Evolutionary conservation across 352 stramenopile species (phyloP).

Genomic region (Phytophthora pinifolia): DNA sequence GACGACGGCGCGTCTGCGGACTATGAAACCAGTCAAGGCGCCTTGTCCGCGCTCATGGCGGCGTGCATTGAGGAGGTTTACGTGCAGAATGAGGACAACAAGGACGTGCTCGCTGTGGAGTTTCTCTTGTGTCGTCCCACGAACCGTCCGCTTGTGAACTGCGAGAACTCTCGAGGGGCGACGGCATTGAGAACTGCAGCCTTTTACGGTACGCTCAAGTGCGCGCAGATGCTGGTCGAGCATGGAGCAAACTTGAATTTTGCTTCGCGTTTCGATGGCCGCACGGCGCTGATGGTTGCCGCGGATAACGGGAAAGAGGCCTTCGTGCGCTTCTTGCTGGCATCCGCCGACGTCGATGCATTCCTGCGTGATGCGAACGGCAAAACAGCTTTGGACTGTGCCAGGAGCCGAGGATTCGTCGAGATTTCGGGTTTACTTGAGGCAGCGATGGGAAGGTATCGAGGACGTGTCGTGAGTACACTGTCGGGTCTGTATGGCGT

Average conservation of each 20-base stretch:
- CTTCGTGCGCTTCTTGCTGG: slow-evolving; percentile 61
- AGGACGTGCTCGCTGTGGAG: slow-evolving; percentile 54
- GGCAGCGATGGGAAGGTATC: slow-evolving; percentile 47
- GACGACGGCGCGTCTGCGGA: slow-evolving; percentile 66
- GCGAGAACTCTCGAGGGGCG: slow-evolving; percentile 48
- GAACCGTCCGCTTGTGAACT: slow-evolving; percentile 64
- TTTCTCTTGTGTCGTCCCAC: slow-evolving; percentile 53
- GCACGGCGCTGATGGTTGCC: slow-evolving; percentile 66
- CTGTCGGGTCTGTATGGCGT: slow-evolving; percentile 47
- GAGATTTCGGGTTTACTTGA: slow-evolving; percentile 39
- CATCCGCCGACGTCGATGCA: slow-evolving; percentile 37
- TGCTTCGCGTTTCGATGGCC: slow-evolving; percentile 21
- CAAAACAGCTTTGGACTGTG: slow-evolving; percentile 50
- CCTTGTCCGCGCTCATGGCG: slow-evolving; percentile 47
- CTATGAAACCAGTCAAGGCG: slow-evolving; percentile 49
- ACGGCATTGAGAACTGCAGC: slow-evolving; percentile 53
- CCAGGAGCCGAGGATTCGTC: slow-evolving; percentile 27
- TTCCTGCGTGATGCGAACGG: slow-evolving; percentile 31
- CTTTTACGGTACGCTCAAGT: slow-evolving; percentile 46
- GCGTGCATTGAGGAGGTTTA: slow-evolving; percentile 64
- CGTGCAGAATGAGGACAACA: slow-evolving; percentile 50
- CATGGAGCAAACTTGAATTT: slow-evolving; percentile 57
- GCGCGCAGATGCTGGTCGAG: slow-evolving; percentile 53
- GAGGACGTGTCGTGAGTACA: slow-evolving; percentile 34
- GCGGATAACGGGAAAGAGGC: slow-evolving; percentile 44